phyloP scores from a whole-genome alignment of 148 eudicot genomes.

The Polygonum maritimum region DNA sequence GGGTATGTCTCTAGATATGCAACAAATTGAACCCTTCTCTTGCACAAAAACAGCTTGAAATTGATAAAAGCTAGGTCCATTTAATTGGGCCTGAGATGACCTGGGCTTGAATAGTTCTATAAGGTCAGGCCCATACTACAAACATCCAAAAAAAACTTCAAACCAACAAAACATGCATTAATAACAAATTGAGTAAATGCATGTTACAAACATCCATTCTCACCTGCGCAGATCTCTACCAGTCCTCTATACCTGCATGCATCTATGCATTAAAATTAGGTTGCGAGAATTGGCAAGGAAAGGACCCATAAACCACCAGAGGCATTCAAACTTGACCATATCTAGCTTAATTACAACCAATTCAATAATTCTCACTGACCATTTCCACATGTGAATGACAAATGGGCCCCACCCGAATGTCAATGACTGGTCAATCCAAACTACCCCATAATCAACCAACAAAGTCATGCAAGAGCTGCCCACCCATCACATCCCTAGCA shows the following conservation, averaged over 20 bases:
- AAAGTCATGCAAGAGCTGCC: slow-evolving; percentile 16
- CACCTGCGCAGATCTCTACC: neutral
- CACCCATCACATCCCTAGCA: slow-evolving; percentile 5
- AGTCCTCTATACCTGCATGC: neutral
- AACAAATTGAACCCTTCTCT: too few species aligned
- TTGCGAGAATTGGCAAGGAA: neutral
- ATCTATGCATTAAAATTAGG: neutral
- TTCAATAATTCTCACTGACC: neutral
- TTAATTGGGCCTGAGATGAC: neutral
- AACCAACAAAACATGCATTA: neutral
- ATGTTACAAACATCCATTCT: neutral
- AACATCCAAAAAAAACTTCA: neutral
- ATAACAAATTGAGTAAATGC: neutral
- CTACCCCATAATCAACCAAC: neutral
- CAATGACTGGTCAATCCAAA: neutral
- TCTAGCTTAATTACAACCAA: slow-evolving; percentile 3
- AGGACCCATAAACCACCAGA: neutral
- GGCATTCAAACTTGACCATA: neutral
- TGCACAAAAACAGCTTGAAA: too few species aligned
- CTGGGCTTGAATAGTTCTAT: neutral
- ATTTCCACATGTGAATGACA: neutral
- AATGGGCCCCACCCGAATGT: neutral
- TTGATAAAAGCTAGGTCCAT: neutral
- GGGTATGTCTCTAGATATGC: too few species aligned
- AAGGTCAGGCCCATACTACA: neutral